Conservation (phyloP, 305 asterid genomes). For the Fraxinus ornus region DNA sequence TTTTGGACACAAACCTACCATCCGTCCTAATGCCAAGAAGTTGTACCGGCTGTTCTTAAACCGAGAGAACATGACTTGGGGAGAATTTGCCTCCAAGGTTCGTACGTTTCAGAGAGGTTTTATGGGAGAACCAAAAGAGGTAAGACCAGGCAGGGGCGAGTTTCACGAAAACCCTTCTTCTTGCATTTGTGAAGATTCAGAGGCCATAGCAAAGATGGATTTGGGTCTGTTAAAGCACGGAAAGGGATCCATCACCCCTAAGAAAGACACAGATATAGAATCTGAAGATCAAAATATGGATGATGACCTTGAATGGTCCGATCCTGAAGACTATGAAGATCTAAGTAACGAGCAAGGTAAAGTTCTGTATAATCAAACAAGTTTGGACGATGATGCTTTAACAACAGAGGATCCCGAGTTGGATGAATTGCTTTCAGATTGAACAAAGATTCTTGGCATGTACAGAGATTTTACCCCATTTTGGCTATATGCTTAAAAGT, state of each 20-base stretch:
- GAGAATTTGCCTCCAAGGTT: conserved; percentile 56
- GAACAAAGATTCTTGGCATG: conserved; percentile 15
- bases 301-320: conserved; percentile 76
- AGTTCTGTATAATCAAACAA: conserved; percentile 49
- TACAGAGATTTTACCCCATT: conserved; percentile 11
- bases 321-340: conserved; percentile 80
- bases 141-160: conserved; percentile 87
- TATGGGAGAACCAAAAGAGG: conserved; percentile 93
- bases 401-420: conserved; percentile 69
- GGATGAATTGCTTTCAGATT: conserved; percentile 71
- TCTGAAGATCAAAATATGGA: conserved; percentile 41
- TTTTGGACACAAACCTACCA: conserved; percentile 93
- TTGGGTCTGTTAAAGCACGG: conserved; percentile 33
- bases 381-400: conserved; percentile 40
- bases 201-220: conserved; percentile 40
- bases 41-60: conserved; percentile 56
- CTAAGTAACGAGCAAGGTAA: conserved; percentile 33
- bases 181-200: conserved; percentile 85
- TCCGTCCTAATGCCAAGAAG: conserved; percentile 93
- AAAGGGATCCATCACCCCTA: conserved; percentile 30
- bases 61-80: conserved; percentile 75
- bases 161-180: conserved; percentile 95
- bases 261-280: conserved; percentile 33
- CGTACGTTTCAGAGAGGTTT: conserved; percentile 70
- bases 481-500: not conserved